Conservation (phyloP, 2,329 filamentous ascomycete species). For the Ceratocystis cubensis region DNA sequence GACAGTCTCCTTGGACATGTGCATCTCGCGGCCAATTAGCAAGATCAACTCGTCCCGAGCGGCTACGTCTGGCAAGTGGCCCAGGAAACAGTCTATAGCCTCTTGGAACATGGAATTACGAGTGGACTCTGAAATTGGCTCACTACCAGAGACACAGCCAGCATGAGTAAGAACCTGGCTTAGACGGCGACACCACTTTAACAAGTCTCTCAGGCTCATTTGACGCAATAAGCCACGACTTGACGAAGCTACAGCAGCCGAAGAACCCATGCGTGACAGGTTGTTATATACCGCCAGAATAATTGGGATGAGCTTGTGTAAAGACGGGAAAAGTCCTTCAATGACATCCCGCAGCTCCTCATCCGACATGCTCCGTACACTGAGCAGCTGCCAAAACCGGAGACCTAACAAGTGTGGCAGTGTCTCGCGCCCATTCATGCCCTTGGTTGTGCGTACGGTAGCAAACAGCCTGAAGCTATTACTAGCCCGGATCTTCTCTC, state of each 20-base stretch:
- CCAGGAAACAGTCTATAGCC: conserved; percentile 82
- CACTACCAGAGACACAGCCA: conserved; percentile 52
- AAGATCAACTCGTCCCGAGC: conserved; percentile 48
- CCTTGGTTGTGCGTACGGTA: conserved; percentile 67
- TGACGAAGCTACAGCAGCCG: conserved; percentile 27
- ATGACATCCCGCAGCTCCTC: conserved; percentile 67
- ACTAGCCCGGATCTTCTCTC: conserved; percentile 70
- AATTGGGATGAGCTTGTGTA: conserved; percentile 49
- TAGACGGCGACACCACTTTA: conserved; percentile 82
- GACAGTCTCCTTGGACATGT: conserved; percentile 68
- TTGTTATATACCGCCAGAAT: conserved; percentile 48
- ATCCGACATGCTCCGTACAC: conserved; percentile 51
- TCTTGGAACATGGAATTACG: conserved; percentile 85
- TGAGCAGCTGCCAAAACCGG: conserved; percentile 74
- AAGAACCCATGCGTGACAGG: conserved; percentile 33
- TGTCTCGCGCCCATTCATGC: conserved; percentile 53
- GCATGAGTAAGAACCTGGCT: conserved; percentile 49
- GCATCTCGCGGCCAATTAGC: conserved; percentile 73
- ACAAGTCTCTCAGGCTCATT: conserved; percentile 61
- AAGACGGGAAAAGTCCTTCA: conserved; percentile 52
- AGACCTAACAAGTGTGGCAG: conserved; percentile 66
- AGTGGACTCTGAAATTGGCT: conserved; percentile 58
- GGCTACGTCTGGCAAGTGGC: conserved; percentile 56
- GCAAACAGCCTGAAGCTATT: conserved; percentile 84
- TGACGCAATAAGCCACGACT: conserved; percentile 41